Evolutionary conservation across 2,329 filamentous ascomycete genomes (phyloP).

Genomic region (Zarea fungicola): DNA sequence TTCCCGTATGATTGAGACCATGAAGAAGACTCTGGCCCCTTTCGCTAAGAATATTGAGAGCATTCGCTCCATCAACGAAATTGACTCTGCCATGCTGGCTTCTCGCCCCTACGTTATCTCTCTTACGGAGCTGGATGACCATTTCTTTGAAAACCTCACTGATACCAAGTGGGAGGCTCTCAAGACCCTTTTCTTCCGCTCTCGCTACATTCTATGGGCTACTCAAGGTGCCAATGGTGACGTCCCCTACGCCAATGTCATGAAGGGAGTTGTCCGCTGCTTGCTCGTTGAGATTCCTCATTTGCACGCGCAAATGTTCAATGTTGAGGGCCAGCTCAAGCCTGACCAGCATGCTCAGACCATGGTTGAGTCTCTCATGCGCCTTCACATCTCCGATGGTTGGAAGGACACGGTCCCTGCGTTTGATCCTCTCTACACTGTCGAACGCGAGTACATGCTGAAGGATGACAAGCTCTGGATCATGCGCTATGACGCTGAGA

Average conservation of each 20-base stretch:
- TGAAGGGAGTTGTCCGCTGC: constrained; percentile 13
- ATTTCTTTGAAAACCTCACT: constrained; percentile 10
- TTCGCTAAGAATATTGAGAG: constrained; percentile 5
- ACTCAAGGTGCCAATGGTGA: constrained; percentile 13
- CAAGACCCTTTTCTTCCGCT: constrained; percentile 10
- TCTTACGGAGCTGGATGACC: constrained; percentile 12
- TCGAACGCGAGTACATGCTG: constrained; percentile 14
- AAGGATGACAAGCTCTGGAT: constrained; percentile 12
- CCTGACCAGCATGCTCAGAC: constrained; percentile 8
- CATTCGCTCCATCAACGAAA: constrained; percentile 7
- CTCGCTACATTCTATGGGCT: constrained; percentile 13
- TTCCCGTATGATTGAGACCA: constrained; percentile 1
- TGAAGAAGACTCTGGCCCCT: constrained; percentile 7
- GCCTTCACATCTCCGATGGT: constrained; percentile 10
- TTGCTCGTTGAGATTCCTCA: constrained; percentile 11
- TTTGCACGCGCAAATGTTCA: constrained; percentile 11
- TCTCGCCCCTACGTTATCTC: constrained; percentile 11
- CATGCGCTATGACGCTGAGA: constrained; percentile 10
- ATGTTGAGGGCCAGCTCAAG: constrained; percentile 12
- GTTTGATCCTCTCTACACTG: constrained; percentile 11
- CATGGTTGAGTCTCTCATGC: constrained; percentile 9
- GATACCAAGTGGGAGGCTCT: constrained; percentile 13
- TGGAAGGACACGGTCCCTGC: constrained; percentile 13
- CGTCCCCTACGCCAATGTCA: constrained; percentile 13
- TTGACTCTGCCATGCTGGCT: constrained; percentile 8